Evolutionary conservation across 495 filamentous ascomycete species (phyloP), one percentile per base, ranked within the genome.

Genomic region (Ramalina intermedia): DNA sequence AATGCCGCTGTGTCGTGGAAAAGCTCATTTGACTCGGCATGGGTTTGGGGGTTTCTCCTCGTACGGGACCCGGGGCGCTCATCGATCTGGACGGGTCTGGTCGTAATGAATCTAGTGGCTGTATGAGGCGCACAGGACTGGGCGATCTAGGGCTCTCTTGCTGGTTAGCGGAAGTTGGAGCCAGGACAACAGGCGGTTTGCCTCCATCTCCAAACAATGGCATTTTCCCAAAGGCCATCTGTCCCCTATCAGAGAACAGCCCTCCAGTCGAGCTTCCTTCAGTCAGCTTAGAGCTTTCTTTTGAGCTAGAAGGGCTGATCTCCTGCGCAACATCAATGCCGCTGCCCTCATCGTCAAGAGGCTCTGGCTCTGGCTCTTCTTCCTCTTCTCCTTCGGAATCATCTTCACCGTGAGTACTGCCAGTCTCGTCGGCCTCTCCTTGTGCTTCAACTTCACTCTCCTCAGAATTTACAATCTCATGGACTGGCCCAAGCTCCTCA

Each of bases 111-210:
- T 67, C 71, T 45, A 66, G 62, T 17, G 66, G 70, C 6, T 71
- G 57, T 6, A 63, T 61, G 18, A 66, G 62, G 16, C 86, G 80
- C 2, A 86, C 66, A 0, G 87, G 86, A 54, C 86, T 91, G 12
- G 87, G 87, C 9, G 86, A 91, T 27, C 85, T 76, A 37, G 83
- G 82, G 47, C 77, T 79, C 47, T 76, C 70, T 37, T 63, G 73
- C 41, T 26, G 55, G 23, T 41, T 54, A 46, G 69, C 73, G 24
- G 80, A 77, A 38, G 76, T 74, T 6, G 81, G 74, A 54, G 81
- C 64, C 41, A 72, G 52, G 13, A 80, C 69, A 41, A 72, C 69
- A 20, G 47, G 18, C 51, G 46, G 61, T 20, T 68, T 72, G 16
- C 63, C 53, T 24, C 84, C 66, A 54, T 85, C 81, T n/a, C 82